Conservation (phyloP, 768 basidiomycete genomes). For the Collybia sp. region DNA sequence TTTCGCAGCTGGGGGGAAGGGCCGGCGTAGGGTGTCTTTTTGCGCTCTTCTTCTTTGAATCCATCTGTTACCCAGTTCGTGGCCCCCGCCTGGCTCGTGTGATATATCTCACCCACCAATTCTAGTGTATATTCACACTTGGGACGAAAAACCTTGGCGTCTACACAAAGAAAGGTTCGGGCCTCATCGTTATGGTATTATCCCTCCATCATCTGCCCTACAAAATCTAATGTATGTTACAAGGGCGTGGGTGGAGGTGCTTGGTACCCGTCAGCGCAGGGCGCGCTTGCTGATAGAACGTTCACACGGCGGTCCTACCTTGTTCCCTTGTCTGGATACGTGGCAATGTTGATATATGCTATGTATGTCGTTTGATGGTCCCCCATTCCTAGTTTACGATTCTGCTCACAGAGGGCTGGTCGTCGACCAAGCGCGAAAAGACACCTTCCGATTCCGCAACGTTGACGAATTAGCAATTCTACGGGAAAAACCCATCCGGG, state of each 20-base stretch:
- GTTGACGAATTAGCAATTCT: constrained; percentile 33
- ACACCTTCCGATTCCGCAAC: constrained; percentile 46
- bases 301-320: constrained; percentile 53
- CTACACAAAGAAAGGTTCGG: constrained; percentile 58
- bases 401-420: constrained; percentile 40
- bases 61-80: constrained; percentile 61
- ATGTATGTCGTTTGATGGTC: constrained; percentile 23
- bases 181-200: constrained; percentile 57
- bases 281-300: constrained; percentile 43
- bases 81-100: not conserved
- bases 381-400: no score
- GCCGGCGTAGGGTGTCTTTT: constrained; percentile 60
- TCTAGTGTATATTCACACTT: constrained; percentile 56
- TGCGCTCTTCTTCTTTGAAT: constrained; percentile 69
- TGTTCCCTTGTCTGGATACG: constrained; percentile 55
- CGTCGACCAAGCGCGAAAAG: constrained; percentile 41
- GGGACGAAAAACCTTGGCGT: constrained; percentile 60
- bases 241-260: constrained; percentile 58
- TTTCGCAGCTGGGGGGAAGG: constrained; percentile 45
- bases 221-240: constrained; percentile 1
- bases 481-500: not conserved
- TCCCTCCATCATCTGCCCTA: not conserved
- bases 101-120: not conserved
- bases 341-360: constrained; percentile 54
- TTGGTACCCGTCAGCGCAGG: constrained; percentile 66